Evolutionary conservation across 225 moss, liverwort and hornwort genomes (phyloP).

Genomic region (Rhytidiadelphus loreus): DNA sequence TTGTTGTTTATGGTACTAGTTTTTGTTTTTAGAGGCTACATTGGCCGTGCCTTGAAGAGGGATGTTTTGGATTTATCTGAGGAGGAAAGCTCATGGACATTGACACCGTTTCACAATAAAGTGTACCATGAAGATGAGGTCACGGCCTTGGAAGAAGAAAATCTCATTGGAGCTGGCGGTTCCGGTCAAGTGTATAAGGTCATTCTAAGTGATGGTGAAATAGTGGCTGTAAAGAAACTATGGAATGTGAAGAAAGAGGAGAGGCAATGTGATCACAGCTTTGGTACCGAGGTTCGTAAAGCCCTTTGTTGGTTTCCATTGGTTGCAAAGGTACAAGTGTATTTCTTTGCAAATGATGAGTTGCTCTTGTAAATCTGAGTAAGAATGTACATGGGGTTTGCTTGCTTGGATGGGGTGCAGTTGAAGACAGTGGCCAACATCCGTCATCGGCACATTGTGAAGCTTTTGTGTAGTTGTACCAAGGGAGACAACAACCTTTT

Average conservation of each 20-base stretch:
- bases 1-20: neutral
- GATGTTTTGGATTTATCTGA: neutral
- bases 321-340: neutral
- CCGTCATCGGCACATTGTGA: neutral
- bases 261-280: neutral
- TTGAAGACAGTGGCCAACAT: neutral
- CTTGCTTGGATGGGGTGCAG: neutral
- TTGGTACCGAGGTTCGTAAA: neutral
- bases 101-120: neutral
- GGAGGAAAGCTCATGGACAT: neutral
- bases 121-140: neutral
- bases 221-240: neutral
- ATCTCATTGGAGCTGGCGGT: neutral
- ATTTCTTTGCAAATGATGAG: neutral
- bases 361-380: accelerated
- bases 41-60: accelerated
- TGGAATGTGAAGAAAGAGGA: neutral
- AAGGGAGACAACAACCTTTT: neutral
- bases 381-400: accelerated
- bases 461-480: neutral
- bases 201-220: neutral
- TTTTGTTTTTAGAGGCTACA: neutral
- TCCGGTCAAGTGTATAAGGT: neutral
- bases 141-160: neutral
- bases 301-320: accelerated